A percentile compares a stretch with the other conserved stretches of the same genome.
These are phyloP conservation scores for Psilocybe cubensis DNA, from an alignment of 768 basidiomycete species.

Conservation along the genomic window DNA sequence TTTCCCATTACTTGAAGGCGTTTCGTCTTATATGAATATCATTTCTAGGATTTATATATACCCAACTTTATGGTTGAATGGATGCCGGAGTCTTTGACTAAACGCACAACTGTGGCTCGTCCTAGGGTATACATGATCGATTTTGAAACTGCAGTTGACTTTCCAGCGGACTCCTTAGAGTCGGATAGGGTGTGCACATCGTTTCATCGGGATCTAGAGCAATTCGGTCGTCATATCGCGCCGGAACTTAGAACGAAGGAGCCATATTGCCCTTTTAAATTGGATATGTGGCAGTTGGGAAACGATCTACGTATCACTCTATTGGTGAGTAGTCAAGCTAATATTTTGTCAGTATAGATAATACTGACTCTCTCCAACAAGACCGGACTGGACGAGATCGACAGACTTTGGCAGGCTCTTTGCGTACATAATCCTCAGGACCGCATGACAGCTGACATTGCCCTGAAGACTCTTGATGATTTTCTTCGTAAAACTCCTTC, in stretches of 20 bases:
- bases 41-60: conserved; percentile 10
- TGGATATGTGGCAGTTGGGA: conserved; percentile 19
- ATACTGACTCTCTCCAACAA: not conserved
- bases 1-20: too few species aligned
- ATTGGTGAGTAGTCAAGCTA: not conserved
- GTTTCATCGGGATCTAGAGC: not conserved
- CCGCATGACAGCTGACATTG: not conserved
- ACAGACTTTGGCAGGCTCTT: not conserved
- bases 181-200: not conserved
- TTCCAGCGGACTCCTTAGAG: not conserved
- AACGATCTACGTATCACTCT: not conserved
- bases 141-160: conserved; percentile 16
- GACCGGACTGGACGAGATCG: not conserved
- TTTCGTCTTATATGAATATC: not conserved
- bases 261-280: conserved; percentile 14
- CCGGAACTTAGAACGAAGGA: not conserved
- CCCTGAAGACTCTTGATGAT: not conserved
- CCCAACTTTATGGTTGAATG: conserved; percentile 12
- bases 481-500: not conserved
- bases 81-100: conserved; percentile 1
- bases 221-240: not conserved
- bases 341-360: not conserved
- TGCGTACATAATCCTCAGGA: not conserved
- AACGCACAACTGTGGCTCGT: not conserved
- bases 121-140: conserved; percentile 16